Base-by-base conservation (phyloP, 495 filamentous ascomycete species). In the Aspergillus diversus region DNA sequence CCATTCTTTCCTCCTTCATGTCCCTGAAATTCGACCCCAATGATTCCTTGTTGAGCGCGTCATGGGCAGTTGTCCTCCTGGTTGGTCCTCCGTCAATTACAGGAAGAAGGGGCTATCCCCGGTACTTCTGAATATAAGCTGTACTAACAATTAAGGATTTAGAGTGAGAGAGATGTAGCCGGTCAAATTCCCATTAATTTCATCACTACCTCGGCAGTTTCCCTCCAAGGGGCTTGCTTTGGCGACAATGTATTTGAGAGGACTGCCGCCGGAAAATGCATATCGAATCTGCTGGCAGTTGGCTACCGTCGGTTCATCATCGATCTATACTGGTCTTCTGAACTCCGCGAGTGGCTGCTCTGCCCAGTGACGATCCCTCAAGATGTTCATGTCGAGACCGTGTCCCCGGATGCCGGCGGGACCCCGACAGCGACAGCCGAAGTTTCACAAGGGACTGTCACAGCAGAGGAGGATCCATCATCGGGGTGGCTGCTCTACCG, bases 251-350 rank as follows among this genome's bases (percentile, higher is more conserved):
- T 74, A 27, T 88, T 83, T 68, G 81, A 83, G 56, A 72, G 77
- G 64, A 65, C 67, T 8, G 70, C 72, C 5, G 80, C 80, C 7
- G 73, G 71, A 15, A 74, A 75, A 66, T 90, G 87, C 68, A 66
- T 89, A 16, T 88, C 86, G 4, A 88, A 87, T 66, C 74, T 90
- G 2, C 75, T 90, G 4, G 79, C 83, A 1, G 72, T 80, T 8
- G 86, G 84, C n/a, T 89, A 84, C 61, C 77, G 80, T 34, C 78
- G 84, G 55, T 81, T 89, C 34, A 69, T 83, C 35, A 69, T 88
- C n/a, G 87, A 90, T 67, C 57, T 89, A 6, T 90, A 87, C 66
- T 90, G 87, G 87, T 88, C 87, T 57, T 59, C 75, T 16, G 73
- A 69, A 33, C 74, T 77, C 34, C 73, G 72, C 27, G 58, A 73